Conservation (phyloP, 1,284 basidiomycete genomes). For the Leccinum griseonigrum region DNA sequence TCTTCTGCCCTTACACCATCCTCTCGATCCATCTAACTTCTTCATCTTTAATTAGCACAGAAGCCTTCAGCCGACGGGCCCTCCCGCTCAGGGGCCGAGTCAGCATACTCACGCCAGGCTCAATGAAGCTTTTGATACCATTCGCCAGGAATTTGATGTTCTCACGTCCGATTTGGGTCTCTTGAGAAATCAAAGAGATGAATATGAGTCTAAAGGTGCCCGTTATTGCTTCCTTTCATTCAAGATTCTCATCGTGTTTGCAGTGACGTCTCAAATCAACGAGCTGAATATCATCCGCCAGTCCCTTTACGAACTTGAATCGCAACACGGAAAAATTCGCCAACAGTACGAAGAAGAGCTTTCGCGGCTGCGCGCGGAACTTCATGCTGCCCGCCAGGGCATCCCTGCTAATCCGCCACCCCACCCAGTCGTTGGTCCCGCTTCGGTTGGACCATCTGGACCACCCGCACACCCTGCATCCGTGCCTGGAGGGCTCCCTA, state of each 20-base stretch:
- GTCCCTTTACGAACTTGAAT: constrained; percentile 76
- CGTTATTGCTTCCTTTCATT: background rate
- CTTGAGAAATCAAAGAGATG: constrained; percentile 81
- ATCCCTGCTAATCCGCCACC: constrained; percentile 33
- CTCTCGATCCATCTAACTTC: constrained; percentile 18
- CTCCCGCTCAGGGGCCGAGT: constrained; percentile 41
- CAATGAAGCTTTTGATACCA: constrained; percentile 79
- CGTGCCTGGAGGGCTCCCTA: constrained; percentile 28
- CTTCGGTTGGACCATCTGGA: constrained; percentile 33
- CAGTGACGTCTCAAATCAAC: constrained; percentile 69
- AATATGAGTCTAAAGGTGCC: constrained; percentile 86
- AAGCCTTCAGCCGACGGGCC: constrained; percentile 59
- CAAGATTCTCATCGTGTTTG: constrained; percentile 7
- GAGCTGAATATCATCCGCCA: constrained; percentile 74
- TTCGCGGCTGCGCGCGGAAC: constrained; percentile 59
- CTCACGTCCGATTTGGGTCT: constrained; percentile 68
- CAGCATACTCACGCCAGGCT: constrained; percentile 50
- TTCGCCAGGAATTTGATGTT: constrained; percentile 85
- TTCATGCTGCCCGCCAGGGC: constrained; percentile 47
- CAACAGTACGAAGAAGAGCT: constrained; percentile 77
- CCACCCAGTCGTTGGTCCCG: constrained; percentile 33
- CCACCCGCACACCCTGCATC: constrained; percentile 28
- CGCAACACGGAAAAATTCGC: constrained; percentile 68
- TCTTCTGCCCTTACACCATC: background rate
- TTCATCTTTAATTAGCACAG: constrained; percentile 49